These are phyloP conservation scores for Lyophyllum shimeji DNA, from an alignment of 768 basidiomycete genomes.

Conservation along the genomic window DNA sequence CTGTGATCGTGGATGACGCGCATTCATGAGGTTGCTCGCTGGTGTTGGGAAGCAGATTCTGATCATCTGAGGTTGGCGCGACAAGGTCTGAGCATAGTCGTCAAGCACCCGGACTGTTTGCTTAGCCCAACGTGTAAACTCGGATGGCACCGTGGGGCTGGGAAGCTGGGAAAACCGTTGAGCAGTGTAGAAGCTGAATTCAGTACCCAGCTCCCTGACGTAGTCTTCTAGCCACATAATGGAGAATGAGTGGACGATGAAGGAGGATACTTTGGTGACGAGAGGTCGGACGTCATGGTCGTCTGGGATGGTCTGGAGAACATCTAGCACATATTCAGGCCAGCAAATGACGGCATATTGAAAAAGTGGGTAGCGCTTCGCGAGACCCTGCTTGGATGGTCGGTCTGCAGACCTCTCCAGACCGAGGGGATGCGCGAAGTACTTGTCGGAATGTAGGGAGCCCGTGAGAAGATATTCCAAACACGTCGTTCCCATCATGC, in stretches of 20 bases:
- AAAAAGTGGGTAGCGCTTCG: slow-evolving; percentile 1
- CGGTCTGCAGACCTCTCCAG: too few relatives aligned
- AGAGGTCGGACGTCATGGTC: not conserved
- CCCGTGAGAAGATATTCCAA: not conserved
- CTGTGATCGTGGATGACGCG: not conserved
- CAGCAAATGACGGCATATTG: slow-evolving; percentile 1
- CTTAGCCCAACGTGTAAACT: not conserved
- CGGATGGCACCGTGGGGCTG: not conserved
- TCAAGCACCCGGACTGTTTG: not conserved
- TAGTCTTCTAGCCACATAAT: slow-evolving; percentile 2
- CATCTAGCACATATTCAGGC: not conserved
- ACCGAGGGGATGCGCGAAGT: not conserved
- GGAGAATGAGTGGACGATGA: not conserved
- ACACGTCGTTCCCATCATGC: not conserved
- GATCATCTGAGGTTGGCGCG: slow-evolving; percentile 1
- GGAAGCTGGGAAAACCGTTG: not conserved
- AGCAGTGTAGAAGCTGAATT: not conserved
- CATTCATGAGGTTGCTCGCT: not conserved
- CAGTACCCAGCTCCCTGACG: not conserved
- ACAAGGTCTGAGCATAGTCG: slow-evolving; percentile 1
- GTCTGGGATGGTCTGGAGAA: not conserved
- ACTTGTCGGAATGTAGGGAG: not conserved
- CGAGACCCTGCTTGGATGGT: not conserved
- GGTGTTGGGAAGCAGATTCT: not conserved
- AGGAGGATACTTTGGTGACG: too few relatives aligned